Base-by-base conservation (phyloP, 179 eudicot genomes). In the Beta macrorhiza region DNA sequence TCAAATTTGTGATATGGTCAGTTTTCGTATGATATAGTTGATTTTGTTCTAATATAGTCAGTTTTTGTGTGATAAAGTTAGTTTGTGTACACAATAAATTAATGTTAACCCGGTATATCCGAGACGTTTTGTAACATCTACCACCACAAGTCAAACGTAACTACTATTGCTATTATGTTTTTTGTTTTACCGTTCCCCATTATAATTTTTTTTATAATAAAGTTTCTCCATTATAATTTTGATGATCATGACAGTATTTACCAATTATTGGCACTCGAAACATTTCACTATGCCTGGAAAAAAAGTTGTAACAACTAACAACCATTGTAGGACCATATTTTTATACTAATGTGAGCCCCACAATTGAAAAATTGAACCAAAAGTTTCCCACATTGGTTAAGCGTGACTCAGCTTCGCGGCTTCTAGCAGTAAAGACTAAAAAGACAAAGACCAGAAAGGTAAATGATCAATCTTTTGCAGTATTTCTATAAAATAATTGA, bases 181-280 rank as follows among this genome's bases (percentile, higher is more conserved):
- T 3, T 37, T 37, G 42, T 37, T 37, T 37, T 37, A 37, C 2
- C 42, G 42, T 37, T 37, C 42, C 42, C 4, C 2, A 37, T 37
- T 37, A 2, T 37, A 37, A 37, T 37, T 37, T 3, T 37, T 37
- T 37, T 37, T 37, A 37, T 3, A 37, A 37, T 37, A 37, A 37
- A 15, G 20, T 16, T 49, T 13, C 7, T 53, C 53, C 67, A 7
- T 53, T 64, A 73, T 80, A 61, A 80, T 51, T 80, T 65, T 42
- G 25, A 56, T 20, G 52, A 67, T 68, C 22, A 58, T 81, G 59
- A 44, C 19, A 67, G 47, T 37, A 19, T 32, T 32, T 22, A 61
- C 74, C 84, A 77, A 82, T 82, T 69, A 82, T 82, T 77, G 80
- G 72, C 65, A 63, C 47, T 61, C 63, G 16, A 75, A 78, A 29